Conservation (phyloP, 1,139 yeast species). For the Suhomyces kunorum region DNA sequence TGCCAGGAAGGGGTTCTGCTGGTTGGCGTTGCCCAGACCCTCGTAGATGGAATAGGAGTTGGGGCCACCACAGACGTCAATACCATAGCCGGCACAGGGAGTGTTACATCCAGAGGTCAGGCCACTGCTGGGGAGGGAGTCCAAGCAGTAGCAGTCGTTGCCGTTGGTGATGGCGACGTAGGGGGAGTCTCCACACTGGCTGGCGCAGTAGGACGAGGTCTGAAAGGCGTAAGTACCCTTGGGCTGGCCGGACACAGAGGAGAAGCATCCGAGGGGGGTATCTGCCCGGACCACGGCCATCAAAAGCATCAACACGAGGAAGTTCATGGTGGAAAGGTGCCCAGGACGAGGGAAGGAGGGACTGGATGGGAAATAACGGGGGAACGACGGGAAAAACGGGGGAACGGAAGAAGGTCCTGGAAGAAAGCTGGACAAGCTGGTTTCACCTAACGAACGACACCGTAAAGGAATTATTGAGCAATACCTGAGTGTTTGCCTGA, state of each 20-base stretch:
- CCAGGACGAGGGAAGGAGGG: not conserved
- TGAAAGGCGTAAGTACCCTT: constrained; percentile 48
- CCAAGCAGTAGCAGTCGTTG: constrained; percentile 65
- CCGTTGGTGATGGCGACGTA: constrained; percentile 65
- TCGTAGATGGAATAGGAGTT: constrained; percentile 43
- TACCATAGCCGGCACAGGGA: constrained; percentile 54
- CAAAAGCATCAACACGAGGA: constrained; percentile 3
- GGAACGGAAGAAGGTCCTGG: no score
- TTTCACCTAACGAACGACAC: constrained; percentile 2
- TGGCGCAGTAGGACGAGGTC: constrained; percentile 50
- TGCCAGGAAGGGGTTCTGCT: constrained; percentile 8
- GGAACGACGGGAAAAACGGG: not conserved
- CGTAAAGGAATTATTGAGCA: constrained; percentile 1
- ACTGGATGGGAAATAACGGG: not conserved
- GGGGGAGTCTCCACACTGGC: constrained; percentile 47
- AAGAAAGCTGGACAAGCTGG: no score
- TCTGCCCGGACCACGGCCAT: constrained; percentile 7
- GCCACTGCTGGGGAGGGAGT: constrained; percentile 47
- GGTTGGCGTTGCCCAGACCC: constrained; percentile 25
- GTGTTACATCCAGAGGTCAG: constrained; percentile 40
- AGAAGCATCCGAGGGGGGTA: constrained; percentile 34
- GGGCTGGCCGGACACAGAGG: constrained; percentile 31
- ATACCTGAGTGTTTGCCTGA: no score
- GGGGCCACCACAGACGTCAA: constrained; percentile 59
- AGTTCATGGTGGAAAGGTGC: constrained; percentile 1